A percentile compares a stretch with the other conserved stretches of the same genome.
phyloP scores from a whole-genome alignment of 2,329 filamentous ascomycete species.

The Colletotrichum siamense region DNA sequence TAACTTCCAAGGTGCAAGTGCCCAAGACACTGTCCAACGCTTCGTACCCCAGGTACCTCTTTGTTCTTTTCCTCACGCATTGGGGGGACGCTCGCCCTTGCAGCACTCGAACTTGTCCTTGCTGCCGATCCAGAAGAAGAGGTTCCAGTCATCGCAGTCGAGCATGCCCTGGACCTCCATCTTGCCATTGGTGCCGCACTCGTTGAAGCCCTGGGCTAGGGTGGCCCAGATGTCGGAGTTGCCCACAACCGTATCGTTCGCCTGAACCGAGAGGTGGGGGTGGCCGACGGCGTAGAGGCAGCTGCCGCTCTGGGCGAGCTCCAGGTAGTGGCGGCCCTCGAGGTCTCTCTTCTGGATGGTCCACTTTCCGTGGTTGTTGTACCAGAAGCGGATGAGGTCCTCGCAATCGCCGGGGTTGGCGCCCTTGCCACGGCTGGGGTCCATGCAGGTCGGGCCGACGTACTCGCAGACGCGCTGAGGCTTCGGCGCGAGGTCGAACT shows the following conservation, averaged over 20 bases:
- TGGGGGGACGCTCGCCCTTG: background rate
- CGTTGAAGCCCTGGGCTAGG: background rate
- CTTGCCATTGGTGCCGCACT: background rate
- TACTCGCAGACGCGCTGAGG: background rate
- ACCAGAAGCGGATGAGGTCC: background rate
- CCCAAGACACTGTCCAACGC: background rate
- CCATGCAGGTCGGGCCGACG: background rate
- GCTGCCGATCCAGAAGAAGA: background rate
- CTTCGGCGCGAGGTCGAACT: background rate
- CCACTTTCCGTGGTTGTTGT: background rate
- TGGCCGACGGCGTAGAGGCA: background rate
- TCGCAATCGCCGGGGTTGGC: background rate
- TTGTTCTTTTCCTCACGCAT: background rate
- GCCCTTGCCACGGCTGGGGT: background rate
- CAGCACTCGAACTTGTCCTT: constrained; percentile 3
- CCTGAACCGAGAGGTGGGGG: background rate
- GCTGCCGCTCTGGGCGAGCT: background rate
- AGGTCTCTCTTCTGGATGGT: background rate
- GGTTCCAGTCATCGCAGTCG: background rate
- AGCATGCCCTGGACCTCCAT: background rate
- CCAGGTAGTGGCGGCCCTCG: background rate
- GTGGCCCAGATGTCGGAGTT: background rate
- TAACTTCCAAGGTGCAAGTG: background rate
- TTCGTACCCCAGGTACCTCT: background rate
- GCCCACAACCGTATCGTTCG: background rate